A percentile compares a stretch with the other conserved stretches of the same genome.
Conservation (phyloP, 345 rosid species). For the Cardamine chenopodiifolia region DNA sequence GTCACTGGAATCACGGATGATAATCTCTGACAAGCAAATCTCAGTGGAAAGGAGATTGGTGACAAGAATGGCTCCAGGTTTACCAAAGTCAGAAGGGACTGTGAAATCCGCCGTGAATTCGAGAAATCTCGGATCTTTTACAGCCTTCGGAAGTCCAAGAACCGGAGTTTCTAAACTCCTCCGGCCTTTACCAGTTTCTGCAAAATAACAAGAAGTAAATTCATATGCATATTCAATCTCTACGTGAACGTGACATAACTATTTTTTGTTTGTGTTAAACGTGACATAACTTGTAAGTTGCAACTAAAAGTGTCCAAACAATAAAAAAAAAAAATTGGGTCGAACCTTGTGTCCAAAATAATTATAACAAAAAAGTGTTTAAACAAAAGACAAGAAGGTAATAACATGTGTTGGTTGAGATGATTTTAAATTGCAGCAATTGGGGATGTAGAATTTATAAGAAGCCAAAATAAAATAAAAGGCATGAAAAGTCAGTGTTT, state of each 20-base stretch:
- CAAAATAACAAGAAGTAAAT: background rate
- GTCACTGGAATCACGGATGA: constrained; percentile 60
- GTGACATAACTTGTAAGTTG: constrained; percentile 1
- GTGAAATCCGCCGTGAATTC: constrained; percentile 71
- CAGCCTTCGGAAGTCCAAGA: constrained; percentile 68
- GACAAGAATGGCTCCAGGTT: constrained; percentile 74
- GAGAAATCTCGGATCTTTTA: constrained; percentile 49
- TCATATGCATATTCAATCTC: constrained; percentile 3
- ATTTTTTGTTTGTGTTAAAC: background rate
- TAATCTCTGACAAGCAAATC: constrained; percentile 69
- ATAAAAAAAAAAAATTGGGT: too few relatives aligned
- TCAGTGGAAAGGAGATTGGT: constrained; percentile 76
- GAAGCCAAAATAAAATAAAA: background rate
- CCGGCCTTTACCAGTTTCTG: constrained; percentile 75
- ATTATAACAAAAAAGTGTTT: too few relatives aligned
- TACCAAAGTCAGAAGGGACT: constrained; percentile 72
- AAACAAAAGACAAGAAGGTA: too few relatives aligned
- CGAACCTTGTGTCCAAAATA: too few relatives aligned
- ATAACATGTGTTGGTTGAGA: background rate
- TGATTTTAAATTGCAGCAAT: background rate
- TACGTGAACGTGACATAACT: background rate
- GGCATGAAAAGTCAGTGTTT: background rate
- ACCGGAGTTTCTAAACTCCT: constrained; percentile 58
- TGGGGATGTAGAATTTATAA: background rate
- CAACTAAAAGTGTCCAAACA: background rate